A percentile compares a stretch with the other conserved stretches of the same genome.
phyloP scores from a whole-genome alignment of 2,329 filamentous ascomycete genomes.

The Penicillium sp. region DNA sequence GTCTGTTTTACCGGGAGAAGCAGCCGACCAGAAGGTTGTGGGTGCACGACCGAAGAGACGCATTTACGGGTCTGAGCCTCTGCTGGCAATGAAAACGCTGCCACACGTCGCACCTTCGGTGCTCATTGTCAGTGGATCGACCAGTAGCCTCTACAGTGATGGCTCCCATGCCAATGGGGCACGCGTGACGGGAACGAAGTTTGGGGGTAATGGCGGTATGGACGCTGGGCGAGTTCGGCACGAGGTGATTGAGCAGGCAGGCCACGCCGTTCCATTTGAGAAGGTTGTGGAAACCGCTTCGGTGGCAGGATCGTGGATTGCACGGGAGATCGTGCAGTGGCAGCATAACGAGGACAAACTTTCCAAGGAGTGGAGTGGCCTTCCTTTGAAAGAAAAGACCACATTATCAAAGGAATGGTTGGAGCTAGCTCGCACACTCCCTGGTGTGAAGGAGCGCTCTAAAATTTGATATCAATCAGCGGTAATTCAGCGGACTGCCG shows the following conservation, averaged over 20 bases:
- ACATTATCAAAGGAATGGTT: constrained; percentile 3
- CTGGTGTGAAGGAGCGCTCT: background rate
- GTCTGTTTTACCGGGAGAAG: background rate
- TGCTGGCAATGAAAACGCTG: constrained; percentile 6
- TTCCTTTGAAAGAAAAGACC: constrained; percentile 5
- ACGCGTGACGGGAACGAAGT: constrained; percentile 31
- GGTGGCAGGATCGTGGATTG: constrained; percentile 12
- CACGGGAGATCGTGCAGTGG: background rate
- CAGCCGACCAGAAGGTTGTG: background rate
- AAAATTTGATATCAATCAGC: background rate
- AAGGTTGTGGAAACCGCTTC: constrained; percentile 26
- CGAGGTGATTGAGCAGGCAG: constrained; percentile 22
- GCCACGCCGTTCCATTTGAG: constrained; percentile 31
- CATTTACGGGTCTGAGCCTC: constrained; percentile 2
- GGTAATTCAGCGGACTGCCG: too few species aligned
- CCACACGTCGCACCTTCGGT: constrained; percentile 11
- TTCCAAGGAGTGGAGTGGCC: background rate
- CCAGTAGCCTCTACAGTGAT: constrained; percentile 26
- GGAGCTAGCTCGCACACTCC: background rate
- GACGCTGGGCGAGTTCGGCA: constrained; percentile 42
- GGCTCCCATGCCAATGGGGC: constrained; percentile 29
- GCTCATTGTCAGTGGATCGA: constrained; percentile 9
- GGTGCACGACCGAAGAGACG: background rate
- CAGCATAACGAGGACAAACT: background rate
- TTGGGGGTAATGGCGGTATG: constrained; percentile 51